Percentiles rank a stretch among this genome's conserved stretches.
phyloP scores from a whole-genome alignment of 1,284 basidiomycete genomes.

The Vanrija humicola region DNA sequence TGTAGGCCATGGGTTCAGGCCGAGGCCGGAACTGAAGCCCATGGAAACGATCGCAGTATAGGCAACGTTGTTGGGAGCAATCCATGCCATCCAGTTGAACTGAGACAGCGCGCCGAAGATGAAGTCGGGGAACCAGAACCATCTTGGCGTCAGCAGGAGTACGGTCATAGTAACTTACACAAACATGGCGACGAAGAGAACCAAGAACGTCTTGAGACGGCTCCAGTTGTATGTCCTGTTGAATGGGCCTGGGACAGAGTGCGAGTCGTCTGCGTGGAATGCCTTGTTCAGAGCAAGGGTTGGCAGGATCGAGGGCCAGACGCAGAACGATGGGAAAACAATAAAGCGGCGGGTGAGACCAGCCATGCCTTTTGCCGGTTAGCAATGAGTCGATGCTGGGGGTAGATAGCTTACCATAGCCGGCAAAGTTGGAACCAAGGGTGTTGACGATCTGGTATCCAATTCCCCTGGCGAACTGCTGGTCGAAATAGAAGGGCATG shows the following conservation, averaged over 20 bases:
- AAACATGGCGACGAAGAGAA: slow-evolving; percentile 43
- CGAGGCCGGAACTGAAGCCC: slow-evolving; percentile 27
- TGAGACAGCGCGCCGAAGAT: slow-evolving; percentile 51
- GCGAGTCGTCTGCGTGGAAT: slow-evolving; percentile 47
- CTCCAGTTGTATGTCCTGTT: slow-evolving; percentile 26
- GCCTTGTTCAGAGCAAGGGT: slow-evolving; percentile 50
- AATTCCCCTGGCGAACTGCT: slow-evolving; percentile 40
- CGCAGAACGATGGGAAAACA: slow-evolving; percentile 48
- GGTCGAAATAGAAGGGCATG: slow-evolving; percentile 35
- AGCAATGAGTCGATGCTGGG: slow-evolving; percentile 1
- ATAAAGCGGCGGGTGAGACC: slow-evolving; percentile 50
- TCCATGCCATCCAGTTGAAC: slow-evolving; percentile 63
- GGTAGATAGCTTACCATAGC: slow-evolving; percentile 43
- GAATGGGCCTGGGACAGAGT: slow-evolving; percentile 36
- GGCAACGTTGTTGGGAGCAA: slow-evolving; percentile 48
- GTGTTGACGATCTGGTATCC: slow-evolving; percentile 43
- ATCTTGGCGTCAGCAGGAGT: background rate
- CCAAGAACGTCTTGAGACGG: slow-evolving; percentile 42
- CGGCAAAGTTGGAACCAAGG: slow-evolving; percentile 53
- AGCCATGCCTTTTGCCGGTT: slow-evolving; percentile 46
- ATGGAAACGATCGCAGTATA: slow-evolving; percentile 23
- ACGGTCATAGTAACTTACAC: slow-evolving; percentile 9
- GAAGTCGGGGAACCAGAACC: slow-evolving; percentile 50
- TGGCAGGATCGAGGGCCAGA: slow-evolving; percentile 47
- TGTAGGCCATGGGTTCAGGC: slow-evolving; percentile 30